These are phyloP conservation scores for Haberlea rhodopensis DNA, from an alignment of 257 asterid species.

Conservation along the genomic window DNA sequence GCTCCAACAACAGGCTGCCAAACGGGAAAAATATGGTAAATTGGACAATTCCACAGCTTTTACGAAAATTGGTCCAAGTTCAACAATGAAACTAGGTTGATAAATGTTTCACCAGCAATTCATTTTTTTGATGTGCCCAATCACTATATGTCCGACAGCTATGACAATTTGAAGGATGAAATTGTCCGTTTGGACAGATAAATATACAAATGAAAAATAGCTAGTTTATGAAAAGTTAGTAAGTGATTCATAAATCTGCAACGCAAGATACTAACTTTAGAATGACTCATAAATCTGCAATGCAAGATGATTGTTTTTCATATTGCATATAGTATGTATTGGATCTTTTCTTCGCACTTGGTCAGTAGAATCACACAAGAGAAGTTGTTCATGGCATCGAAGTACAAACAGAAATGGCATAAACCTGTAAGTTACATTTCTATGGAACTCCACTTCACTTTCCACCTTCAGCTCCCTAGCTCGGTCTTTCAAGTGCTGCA, in stretches of 20 bases:
- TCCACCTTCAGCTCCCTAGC: conserved; percentile 66
- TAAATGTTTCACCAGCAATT: not conserved
- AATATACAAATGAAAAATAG: not conserved
- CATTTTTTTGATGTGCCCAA: conserved; percentile 5
- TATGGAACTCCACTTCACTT: conserved; percentile 79
- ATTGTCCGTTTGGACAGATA: not conserved
- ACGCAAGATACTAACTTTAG: no score
- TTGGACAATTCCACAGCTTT: no score
- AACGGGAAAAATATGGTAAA: no score
- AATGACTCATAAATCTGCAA: no score
- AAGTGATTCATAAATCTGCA: no score
- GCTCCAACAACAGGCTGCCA: not conserved
- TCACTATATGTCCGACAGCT: not conserved
- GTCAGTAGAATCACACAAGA: conserved; percentile 9
- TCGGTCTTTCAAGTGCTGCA: conserved; percentile 70
- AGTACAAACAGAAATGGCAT: conserved; percentile 15
- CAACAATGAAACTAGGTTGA: no score
- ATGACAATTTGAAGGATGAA: not conserved
- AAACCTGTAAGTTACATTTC: conserved; percentile 79
- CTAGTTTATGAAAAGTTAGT: no score
- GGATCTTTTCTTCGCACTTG: no score
- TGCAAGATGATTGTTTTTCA: no score
- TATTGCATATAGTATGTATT: no score
- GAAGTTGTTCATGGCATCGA: not conserved
- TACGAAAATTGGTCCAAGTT: no score